Conservation (phyloP, 345 rosid species). For the Cardamine resedifolia region DNA sequence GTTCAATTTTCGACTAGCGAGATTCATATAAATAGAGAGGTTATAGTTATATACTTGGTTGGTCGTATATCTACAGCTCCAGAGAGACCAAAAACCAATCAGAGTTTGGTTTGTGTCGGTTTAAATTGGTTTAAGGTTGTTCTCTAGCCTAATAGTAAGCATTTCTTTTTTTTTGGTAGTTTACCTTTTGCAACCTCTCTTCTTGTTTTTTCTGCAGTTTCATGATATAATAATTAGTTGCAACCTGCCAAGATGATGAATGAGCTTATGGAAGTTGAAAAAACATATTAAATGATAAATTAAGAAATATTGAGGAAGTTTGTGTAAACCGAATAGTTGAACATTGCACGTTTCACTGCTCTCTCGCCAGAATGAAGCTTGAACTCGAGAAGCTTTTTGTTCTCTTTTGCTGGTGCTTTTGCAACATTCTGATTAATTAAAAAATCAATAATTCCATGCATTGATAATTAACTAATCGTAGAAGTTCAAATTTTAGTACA, state of each 20-base stretch:
- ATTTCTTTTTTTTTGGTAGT: neutral
- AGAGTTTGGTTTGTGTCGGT: neutral
- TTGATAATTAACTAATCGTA: neutral
- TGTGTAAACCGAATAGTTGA: conserved; percentile 65
- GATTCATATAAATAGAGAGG: neutral
- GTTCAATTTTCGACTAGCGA: neutral
- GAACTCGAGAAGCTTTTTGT: conserved; percentile 64
- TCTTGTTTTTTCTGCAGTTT: conserved; percentile 59
- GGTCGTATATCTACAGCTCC: neutral
- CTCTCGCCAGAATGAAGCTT: conserved; percentile 78
- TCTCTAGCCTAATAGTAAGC: neutral
- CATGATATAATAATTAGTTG: conserved; percentile 60
- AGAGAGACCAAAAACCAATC: neutral
- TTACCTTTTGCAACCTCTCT: conserved; percentile 69
- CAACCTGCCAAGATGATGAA: conserved; percentile 50
- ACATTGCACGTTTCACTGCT: conserved; percentile 78
- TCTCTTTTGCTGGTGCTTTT: conserved; percentile 56
- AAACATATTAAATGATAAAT: neutral
- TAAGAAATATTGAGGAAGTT: neutral
- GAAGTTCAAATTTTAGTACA: neutral
- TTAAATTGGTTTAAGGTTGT: neutral
- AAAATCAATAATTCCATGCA: no score
- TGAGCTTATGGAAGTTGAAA: neutral
- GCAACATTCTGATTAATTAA: conserved; percentile 30
- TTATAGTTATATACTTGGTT: neutral